Conservation (phyloP, 1,284 basidiomycete genomes). For the Phylloporus sp. region DNA sequence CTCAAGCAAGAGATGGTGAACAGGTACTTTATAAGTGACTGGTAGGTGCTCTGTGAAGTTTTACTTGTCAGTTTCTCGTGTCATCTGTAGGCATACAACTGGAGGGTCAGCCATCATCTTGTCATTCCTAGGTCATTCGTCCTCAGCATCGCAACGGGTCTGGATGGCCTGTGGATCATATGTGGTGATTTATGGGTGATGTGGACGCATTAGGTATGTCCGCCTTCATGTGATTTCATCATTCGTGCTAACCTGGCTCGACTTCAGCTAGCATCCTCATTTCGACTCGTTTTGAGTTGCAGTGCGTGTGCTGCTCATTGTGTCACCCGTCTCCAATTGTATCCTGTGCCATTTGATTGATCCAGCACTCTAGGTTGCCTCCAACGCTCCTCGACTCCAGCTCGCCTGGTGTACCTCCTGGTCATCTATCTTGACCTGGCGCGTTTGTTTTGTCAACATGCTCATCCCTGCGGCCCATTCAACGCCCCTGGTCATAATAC, state of each 20-base stretch:
- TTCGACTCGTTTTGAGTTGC: not conserved
- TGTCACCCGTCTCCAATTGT: not conserved
- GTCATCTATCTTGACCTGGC: not conserved
- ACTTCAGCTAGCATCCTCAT: not conserved
- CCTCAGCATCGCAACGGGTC: not conserved
- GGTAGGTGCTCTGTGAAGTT: slow-evolving; percentile 50
- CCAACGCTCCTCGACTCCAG: not conserved
- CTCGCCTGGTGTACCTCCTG: not conserved
- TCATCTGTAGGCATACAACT: slow-evolving; percentile 59
- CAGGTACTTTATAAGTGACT: slow-evolving; percentile 84
- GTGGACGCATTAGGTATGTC: not conserved
- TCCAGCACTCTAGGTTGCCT: not conserved
- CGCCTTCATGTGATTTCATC: not conserved
- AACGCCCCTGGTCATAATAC: not conserved
- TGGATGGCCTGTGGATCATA: not conserved
- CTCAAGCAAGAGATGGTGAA: slow-evolving; percentile 78
- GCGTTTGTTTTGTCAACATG: not conserved
- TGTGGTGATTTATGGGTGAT: not conserved
- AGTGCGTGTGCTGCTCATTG: not conserved
- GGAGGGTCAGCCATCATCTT: too few species aligned
- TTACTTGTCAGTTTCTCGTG: slow-evolving; percentile 34
- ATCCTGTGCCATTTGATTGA: not conserved
- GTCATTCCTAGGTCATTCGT: too few species aligned
- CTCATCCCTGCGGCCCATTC: not conserved
- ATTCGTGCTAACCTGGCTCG: not conserved